These are phyloP conservation scores for Aristolochia fimbriata DNA, from an alignment of 164 flowering plant species.

Conservation along the genomic window DNA sequence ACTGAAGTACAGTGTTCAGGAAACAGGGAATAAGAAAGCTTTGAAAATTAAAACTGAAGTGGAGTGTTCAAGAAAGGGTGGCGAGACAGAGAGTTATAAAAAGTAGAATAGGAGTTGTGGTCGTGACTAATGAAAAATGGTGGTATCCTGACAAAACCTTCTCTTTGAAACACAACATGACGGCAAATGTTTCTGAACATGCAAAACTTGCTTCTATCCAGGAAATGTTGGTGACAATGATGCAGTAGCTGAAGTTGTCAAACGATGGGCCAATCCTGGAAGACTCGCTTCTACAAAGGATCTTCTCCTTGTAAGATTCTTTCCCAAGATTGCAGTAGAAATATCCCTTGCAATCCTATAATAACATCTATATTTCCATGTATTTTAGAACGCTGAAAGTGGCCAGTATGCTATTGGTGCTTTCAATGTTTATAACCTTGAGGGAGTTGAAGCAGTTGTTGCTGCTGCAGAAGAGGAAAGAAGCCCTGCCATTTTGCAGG, in stretches of 20 bases:
- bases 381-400: slow-evolving; percentile 63
- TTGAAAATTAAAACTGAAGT: too few relatives aligned
- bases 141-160: too few relatives aligned
- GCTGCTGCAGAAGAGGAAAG: slow-evolving; percentile 93
- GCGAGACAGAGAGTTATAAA: too few relatives aligned
- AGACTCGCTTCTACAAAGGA: slow-evolving; percentile 67
- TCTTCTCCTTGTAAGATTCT: slow-evolving; percentile 60
- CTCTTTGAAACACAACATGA: too few relatives aligned
- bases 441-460: slow-evolving; percentile 93
- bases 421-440: slow-evolving; percentile 93
- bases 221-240: slow-evolving; percentile 89
- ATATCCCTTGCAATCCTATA: neutral
- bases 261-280: slow-evolving; percentile 60
- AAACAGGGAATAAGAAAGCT: too few relatives aligned
- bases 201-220: slow-evolving; percentile 11
- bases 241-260: slow-evolving; percentile 85
- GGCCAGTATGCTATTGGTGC: slow-evolving; percentile 98
- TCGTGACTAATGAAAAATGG: too few relatives aligned
- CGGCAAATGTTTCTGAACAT: neutral
- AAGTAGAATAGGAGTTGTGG: too few relatives aligned
- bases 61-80: too few relatives aligned
- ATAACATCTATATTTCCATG: slow-evolving; percentile 4
- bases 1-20: too few relatives aligned
- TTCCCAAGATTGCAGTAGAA: neutral
- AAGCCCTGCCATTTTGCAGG: slow-evolving; percentile 99